Conservation (phyloP, 2,329 filamentous ascomycete genomes). For the Dothideomycetes sp. region DNA sequence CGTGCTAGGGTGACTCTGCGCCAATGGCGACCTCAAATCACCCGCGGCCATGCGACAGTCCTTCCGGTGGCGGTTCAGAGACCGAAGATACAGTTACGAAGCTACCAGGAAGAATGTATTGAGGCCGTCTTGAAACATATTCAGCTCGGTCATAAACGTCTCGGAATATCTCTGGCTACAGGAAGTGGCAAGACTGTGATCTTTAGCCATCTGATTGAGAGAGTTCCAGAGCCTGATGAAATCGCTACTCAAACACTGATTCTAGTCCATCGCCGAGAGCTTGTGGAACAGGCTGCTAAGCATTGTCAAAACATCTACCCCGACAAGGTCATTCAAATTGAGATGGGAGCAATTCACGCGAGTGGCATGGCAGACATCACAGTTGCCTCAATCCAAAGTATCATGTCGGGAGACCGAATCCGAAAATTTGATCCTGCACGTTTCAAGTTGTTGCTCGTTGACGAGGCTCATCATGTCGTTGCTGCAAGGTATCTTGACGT, state of each 20-base stretch:
- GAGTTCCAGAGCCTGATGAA: slow-evolving; percentile 50
- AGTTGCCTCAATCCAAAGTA: slow-evolving; percentile 78
- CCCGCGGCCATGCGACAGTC: no score
- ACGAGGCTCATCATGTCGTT: slow-evolving; percentile 95
- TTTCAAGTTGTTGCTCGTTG: slow-evolving; percentile 88
- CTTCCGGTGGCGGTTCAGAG: slow-evolving; percentile 2
- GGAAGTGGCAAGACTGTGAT: slow-evolving; percentile 89
- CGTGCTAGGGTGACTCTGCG: no score
- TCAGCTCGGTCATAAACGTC: slow-evolving; percentile 58
- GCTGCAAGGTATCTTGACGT: slow-evolving; percentile 67
- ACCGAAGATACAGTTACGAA: slow-evolving; percentile 52
- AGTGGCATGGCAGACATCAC: slow-evolving; percentile 84
- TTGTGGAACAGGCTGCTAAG: slow-evolving; percentile 84
- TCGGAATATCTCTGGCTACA: slow-evolving; percentile 78
- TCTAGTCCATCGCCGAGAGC: slow-evolving; percentile 80
- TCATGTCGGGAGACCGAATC: slow-evolving; percentile 68
- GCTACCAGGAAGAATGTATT: slow-evolving; percentile 87
- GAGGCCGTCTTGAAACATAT: slow-evolving; percentile 63
- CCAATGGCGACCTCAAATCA: no score
- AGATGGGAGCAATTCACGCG: slow-evolving; percentile 74
- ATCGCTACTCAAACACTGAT: slow-evolving; percentile 72
- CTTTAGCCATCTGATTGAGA: slow-evolving; percentile 88
- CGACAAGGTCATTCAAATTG: slow-evolving; percentile 70
- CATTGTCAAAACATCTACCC: slow-evolving; percentile 81
- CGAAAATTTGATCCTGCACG: slow-evolving; percentile 66